These are phyloP conservation scores for Amphicarpaea edgeworthii DNA, from an alignment of 306 rosid species.

Conservation along the genomic window DNA sequence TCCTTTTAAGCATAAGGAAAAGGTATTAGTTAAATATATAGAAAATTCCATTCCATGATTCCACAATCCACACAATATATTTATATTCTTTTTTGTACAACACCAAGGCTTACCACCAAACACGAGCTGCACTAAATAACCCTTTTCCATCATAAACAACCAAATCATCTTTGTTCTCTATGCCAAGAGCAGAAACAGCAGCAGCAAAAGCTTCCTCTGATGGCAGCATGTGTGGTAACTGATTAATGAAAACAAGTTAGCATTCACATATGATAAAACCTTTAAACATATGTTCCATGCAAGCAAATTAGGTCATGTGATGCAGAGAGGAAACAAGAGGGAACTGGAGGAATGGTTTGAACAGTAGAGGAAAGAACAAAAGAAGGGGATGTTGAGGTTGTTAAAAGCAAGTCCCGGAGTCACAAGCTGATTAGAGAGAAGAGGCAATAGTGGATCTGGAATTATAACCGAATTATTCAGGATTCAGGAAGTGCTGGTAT, in stretches of 20 bases:
- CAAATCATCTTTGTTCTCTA: constrained; percentile 78
- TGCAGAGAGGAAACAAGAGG: not conserved
- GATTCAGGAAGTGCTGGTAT: not conserved
- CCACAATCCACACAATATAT: constrained; percentile 22
- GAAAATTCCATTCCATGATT: constrained; percentile 31
- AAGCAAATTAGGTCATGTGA: constrained; percentile 6
- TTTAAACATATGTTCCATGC: not conserved
- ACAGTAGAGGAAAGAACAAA: not conserved
- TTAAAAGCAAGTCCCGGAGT: not conserved
- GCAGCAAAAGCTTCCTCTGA: constrained; percentile 98
- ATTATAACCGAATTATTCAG: not conserved
- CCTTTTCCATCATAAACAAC: constrained; percentile 98
- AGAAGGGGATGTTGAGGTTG: not conserved
- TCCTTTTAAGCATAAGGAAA: constrained; percentile 62
- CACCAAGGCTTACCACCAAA: constrained; percentile 86
- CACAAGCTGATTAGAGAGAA: not conserved
- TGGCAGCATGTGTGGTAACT: constrained; percentile 99
- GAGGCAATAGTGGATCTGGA: not conserved
- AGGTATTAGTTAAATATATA: constrained; percentile 31
- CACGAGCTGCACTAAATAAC: constrained; percentile 97
- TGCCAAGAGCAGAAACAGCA: constrained; percentile 94
- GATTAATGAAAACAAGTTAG: constrained; percentile 57
- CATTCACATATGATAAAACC: not conserved
- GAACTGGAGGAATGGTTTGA: not conserved
- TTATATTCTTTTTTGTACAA: constrained; percentile 13